phyloP scores from a whole-genome alignment of 768 basidiomycete genomes.

The Panaeolus cyanescens region DNA sequence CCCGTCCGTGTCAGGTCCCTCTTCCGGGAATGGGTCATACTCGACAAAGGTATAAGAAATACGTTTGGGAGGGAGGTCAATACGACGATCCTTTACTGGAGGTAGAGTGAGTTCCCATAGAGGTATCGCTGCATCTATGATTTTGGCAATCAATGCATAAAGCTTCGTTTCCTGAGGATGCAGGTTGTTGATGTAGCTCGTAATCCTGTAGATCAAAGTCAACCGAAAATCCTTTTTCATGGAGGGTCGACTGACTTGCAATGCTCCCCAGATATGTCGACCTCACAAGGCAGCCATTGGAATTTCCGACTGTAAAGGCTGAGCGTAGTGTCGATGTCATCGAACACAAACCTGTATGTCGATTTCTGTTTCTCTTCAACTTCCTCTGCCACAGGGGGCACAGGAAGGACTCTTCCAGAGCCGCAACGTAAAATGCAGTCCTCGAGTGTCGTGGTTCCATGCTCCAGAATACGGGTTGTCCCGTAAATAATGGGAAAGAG shows the following conservation, averaged over 20 bases:
- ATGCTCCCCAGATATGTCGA: conserved; percentile 23
- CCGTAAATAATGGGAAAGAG: conserved; percentile 42
- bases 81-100: not conserved
- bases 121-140: conserved; percentile 30
- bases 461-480: conserved; percentile 23
- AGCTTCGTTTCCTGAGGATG: conserved; percentile 30
- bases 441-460: conserved; percentile 19
- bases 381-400: conserved; percentile 12
- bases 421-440: conserved; percentile 25
- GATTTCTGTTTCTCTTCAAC: not conserved
- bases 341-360: not conserved
- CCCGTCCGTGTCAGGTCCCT: conserved; percentile 12
- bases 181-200: conserved; percentile 45
- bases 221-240: not conserved
- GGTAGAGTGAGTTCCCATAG: conserved; percentile 30
- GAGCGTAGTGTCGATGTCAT: not conserved
- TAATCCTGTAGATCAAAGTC: conserved; percentile 21
- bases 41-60: conserved; percentile 13
- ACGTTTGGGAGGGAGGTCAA: conserved; percentile 7
- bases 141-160: conserved; percentile 20
- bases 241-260: conserved; percentile 16
- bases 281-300: conserved; percentile 30
- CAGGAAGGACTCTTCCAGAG: conserved; percentile 15
- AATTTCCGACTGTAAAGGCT: conserved; percentile 26
- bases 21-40: conserved; percentile 20